phyloP scores from a whole-genome alignment of 768 basidiomycete genomes.

The Gautieria morchelliformis region DNA sequence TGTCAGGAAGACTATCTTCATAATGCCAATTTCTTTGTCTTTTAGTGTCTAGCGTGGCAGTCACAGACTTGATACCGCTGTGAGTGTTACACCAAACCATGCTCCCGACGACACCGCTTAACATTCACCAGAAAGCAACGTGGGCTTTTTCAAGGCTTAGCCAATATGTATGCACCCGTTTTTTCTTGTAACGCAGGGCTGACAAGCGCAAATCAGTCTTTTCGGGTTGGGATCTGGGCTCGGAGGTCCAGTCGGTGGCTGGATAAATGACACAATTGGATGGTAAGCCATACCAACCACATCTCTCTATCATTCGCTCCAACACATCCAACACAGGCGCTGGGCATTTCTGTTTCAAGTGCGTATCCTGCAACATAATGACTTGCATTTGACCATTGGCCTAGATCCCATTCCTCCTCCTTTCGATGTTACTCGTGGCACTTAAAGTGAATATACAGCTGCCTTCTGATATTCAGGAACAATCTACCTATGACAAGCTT shows the following conservation, averaged over 20 bases:
- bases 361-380: neutral
- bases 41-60: slow-evolving; percentile 71
- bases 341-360: slow-evolving; percentile 49
- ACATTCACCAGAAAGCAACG: slow-evolving; percentile 48
- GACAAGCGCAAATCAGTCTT: slow-evolving; percentile 36
- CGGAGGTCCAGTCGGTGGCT: slow-evolving; percentile 75
- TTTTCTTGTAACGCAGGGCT: neutral
- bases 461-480: slow-evolving; percentile 54
- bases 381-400: neutral
- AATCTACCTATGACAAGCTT: slow-evolving; percentile 51
- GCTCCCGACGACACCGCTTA: neutral
- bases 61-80: slow-evolving; percentile 86
- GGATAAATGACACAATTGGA: slow-evolving; percentile 77
- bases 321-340: slow-evolving; percentile 42
- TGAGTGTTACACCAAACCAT: slow-evolving; percentile 29
- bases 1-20: too few relatives aligned
- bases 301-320: neutral
- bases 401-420: slow-evolving; percentile 59
- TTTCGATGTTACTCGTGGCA: slow-evolving; percentile 62
- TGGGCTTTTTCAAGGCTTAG: slow-evolving; percentile 86
- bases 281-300: slow-evolving; percentile 44
- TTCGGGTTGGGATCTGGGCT: slow-evolving; percentile 78
- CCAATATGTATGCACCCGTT: slow-evolving; percentile 59
- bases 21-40: neutral
- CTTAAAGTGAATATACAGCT: slow-evolving; percentile 72